Evolutionary conservation across 1,284 basidiomycete species (phyloP).

Genomic region (Rhodotorula sp.): DNA sequence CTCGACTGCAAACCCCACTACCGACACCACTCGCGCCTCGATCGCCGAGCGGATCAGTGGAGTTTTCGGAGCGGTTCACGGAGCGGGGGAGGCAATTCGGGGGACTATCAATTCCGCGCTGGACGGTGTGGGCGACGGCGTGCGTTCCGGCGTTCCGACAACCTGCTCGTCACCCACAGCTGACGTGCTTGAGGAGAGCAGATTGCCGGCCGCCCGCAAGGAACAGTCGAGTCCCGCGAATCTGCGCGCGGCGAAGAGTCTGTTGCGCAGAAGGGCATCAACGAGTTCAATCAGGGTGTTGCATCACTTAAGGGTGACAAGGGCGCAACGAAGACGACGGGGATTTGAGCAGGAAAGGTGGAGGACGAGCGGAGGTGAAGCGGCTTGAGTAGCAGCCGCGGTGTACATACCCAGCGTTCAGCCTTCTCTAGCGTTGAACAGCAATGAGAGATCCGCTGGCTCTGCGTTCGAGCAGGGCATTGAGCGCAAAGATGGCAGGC

Average conservation of each 20-base stretch:
- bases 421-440: no score
- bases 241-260: not conserved
- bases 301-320: constrained; percentile 4
- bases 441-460: no score
- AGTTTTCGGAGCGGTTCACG: constrained; percentile 14
- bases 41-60: constrained; percentile 6
- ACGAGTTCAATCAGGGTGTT: constrained; percentile 20
- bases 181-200: not conserved
- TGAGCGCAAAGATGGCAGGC: no score
- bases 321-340: no score
- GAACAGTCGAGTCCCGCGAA: constrained; percentile 15
- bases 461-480: no score
- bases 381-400: no score
- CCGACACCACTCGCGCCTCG: not conserved
- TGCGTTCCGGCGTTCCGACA: not conserved
- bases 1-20: not conserved
- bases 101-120: constrained; percentile 21
- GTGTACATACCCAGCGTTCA: no score
- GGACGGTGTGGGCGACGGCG: constrained; percentile 27
- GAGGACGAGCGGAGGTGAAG: not conserved
- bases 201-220: constrained; percentile 28
- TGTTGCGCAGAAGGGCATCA: constrained; percentile 20
- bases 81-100: constrained; percentile 33
- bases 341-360: no score
- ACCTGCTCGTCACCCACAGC: no score